Evolutionary conservation across 2,329 filamentous ascomycete species (phyloP).

Genomic region (Clonostachys solani): DNA sequence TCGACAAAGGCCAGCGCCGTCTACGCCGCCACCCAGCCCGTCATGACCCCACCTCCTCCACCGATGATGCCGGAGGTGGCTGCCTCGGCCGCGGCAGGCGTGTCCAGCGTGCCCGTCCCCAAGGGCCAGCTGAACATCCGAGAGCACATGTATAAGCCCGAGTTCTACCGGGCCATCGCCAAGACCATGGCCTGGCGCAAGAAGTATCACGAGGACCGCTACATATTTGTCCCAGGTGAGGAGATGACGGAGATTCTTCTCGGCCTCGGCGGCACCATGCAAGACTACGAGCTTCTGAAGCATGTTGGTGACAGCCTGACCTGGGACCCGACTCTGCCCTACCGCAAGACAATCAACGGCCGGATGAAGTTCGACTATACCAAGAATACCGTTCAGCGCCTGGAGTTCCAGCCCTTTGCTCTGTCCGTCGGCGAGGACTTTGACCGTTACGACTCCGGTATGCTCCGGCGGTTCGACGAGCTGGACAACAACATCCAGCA

Average conservation of each 20-base stretch:
- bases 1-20: constrained; percentile 12
- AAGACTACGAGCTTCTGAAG: constrained; percentile 12
- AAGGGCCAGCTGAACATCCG: constrained; percentile 12
- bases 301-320: constrained; percentile 13
- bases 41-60: not conserved
- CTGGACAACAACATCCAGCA: constrained; percentile 17
- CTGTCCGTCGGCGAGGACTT: constrained; percentile 18
- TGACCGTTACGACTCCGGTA: constrained; percentile 19
- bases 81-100: not conserved
- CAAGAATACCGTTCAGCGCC: constrained; percentile 13
- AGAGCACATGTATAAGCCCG: constrained; percentile 11
- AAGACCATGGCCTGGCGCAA: constrained; percentile 14
- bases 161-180: constrained; percentile 16
- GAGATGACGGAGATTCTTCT: constrained; percentile 14
- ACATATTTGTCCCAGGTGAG: constrained; percentile 14
- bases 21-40: constrained; percentile 7
- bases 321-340: constrained; percentile 18
- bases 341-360: constrained; percentile 14
- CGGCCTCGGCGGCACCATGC: constrained; percentile 14
- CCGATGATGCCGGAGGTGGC: not conserved
- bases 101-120: constrained; percentile 1
- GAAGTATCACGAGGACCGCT: constrained; percentile 13
- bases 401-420: constrained; percentile 20
- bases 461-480: constrained; percentile 18
- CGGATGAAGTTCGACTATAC: constrained; percentile 18